These are phyloP conservation scores for Blastocystis sp. DNA, from an alignment of 352 stramenopile species.

Conservation along the genomic window DNA sequence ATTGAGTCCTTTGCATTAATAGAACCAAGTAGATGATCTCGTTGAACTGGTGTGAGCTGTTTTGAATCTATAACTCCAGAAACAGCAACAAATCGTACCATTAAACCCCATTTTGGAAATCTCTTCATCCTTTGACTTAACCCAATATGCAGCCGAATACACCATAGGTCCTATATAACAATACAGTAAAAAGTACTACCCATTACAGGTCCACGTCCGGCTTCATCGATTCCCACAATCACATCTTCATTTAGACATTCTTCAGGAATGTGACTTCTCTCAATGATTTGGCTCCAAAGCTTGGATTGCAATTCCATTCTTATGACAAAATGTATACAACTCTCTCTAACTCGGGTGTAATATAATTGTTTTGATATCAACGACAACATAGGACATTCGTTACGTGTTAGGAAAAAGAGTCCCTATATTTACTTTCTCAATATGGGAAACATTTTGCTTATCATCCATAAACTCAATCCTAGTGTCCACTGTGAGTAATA, in stretches of 20 bases:
- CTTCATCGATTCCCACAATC: slow-evolving; percentile 68
- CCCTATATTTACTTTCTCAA: too few relatives aligned
- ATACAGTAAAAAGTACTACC: neutral
- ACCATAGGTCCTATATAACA: slow-evolving; percentile 62
- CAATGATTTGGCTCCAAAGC: slow-evolving; percentile 24
- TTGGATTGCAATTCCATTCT: slow-evolving; percentile 24
- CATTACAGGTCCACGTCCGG: slow-evolving; percentile 61
- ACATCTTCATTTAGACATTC: slow-evolving; percentile 58
- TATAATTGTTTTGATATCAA: too few relatives aligned
- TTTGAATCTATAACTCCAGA: slow-evolving; percentile 52
- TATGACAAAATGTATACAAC: neutral
- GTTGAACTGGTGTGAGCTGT: slow-evolving; percentile 13
- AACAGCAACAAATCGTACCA: neutral
- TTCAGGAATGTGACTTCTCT: slow-evolving; percentile 55
- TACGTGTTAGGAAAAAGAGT: too few relatives aligned
- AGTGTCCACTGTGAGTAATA: too few relatives aligned
- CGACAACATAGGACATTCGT: too few relatives aligned
- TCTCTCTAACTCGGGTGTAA: too few relatives aligned
- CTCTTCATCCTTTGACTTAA: slow-evolving; percentile 62
- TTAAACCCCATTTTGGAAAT: slow-evolving; percentile 60
- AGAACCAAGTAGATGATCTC: neutral
- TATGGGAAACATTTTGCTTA: too few relatives aligned
- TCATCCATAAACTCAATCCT: too few relatives aligned
- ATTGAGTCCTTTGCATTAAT: slow-evolving; percentile 40
- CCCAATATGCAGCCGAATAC: slow-evolving; percentile 63